These are phyloP conservation scores for Phytophthora palmivora DNA, from an alignment of 352 stramenopile species.

Conservation along the genomic window DNA sequence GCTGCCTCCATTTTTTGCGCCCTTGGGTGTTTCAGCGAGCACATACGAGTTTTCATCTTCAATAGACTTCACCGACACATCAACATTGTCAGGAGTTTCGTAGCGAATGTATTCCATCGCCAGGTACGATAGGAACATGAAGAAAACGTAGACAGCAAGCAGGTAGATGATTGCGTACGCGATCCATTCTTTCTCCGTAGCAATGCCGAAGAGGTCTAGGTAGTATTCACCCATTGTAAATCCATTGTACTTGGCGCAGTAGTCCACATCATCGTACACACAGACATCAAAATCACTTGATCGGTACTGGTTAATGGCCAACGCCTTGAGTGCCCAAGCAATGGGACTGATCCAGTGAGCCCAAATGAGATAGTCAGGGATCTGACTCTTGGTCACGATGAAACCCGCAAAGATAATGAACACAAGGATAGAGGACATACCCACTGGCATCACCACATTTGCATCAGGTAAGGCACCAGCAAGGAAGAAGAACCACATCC, in stretches of 20 bases:
- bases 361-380: conserved; percentile 51
- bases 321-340: conserved; percentile 37
- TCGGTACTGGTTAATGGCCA: conserved; percentile 45
- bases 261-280: conserved; percentile 29
- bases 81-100: conserved; percentile 12
- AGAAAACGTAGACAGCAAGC: conserved; percentile 14
- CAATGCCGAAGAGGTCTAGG: conserved; percentile 9
- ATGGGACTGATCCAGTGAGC: conserved; percentile 59
- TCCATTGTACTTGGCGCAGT: conserved; percentile 16
- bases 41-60: conserved; percentile 14
- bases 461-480: conserved; percentile 5
- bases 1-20: background rate
- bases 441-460: conserved; percentile 13
- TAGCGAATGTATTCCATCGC: conserved; percentile 21
- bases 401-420: conserved; percentile 44
- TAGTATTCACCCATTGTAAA: conserved; percentile 21
- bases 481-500: conserved; percentile 13
- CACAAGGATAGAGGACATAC: conserved; percentile 19
- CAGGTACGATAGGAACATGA: conserved; percentile 24
- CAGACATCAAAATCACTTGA: conserved; percentile 25
- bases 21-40: conserved; percentile 15
- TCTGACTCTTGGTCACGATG: conserved; percentile 13
- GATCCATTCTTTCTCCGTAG: conserved; percentile 17
- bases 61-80: conserved; percentile 14
- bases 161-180: conserved; percentile 17